Conservation (phyloP, 768 basidiomycete species). For the Filobasidium floriforme region DNA sequence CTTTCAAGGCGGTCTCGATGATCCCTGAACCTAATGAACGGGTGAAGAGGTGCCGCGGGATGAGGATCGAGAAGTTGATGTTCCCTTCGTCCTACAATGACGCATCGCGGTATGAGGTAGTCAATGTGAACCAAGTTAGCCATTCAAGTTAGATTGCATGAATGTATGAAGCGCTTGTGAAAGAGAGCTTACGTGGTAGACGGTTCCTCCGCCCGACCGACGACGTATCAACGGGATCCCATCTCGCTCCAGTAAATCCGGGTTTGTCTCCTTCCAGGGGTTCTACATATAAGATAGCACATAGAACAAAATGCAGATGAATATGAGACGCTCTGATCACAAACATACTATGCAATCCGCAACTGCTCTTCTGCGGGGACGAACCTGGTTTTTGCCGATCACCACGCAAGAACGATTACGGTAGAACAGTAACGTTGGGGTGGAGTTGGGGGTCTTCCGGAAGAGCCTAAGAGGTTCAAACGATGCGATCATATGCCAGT, state of each 20-base stretch:
- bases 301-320: too few relatives aligned
- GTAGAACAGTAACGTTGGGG: conserved; percentile 77
- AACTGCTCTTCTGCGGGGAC: too few relatives aligned
- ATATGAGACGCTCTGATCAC: too few relatives aligned
- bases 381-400: conserved; percentile 75
- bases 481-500: too few relatives aligned
- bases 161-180: not conserved
- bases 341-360: too few relatives aligned
- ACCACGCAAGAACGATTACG: conserved; percentile 81
- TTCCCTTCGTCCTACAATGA: conserved; percentile 95
- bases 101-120: too few relatives aligned
- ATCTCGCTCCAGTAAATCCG: conserved; percentile 52
- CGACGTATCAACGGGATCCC: conserved; percentile 72
- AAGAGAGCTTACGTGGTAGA: conserved; percentile 70
- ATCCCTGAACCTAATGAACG: conserved; percentile 67
- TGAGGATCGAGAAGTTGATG: conserved; percentile 90
- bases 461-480: conserved; percentile 56
- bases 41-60: conserved; percentile 73
- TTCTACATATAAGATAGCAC: too few relatives aligned
- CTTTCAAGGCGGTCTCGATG: conserved; percentile 66
- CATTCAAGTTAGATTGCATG: too few relatives aligned
- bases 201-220: conserved; percentile 87
- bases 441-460: conserved; percentile 59
- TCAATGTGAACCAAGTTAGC: too few relatives aligned
- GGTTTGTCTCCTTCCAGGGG: conserved; percentile 94